Evolutionary conservation across 164 flowering plant genomes (phyloP), one percentile per base, ranked within the genome.

Genomic region (Tinospora cordifolia): DNA sequence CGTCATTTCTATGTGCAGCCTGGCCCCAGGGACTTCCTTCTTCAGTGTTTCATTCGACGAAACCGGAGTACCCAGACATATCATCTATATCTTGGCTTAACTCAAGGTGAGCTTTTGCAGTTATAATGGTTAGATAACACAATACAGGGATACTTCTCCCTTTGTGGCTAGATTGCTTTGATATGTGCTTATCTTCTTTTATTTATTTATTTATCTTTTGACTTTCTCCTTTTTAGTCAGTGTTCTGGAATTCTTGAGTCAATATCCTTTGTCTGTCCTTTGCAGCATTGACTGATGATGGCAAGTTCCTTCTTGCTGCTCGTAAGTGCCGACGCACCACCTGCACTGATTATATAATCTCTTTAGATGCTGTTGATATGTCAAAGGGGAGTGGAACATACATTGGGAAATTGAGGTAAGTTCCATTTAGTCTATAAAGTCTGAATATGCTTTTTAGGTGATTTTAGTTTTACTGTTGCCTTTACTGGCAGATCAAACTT

Each of bases 31-130:
- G 90, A 90, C 40, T 58, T 75, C 69, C 88, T 86, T 22, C 71
- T 90, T 47, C 90, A 87, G 74, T 93, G 98, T 80, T 93, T 82
- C 72, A 94, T 92, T 78, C 89, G 77, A 79, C 80, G 98, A 72
- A 84, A 86, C 66, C 77, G 89, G 30, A 70, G 81, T 25, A 77
- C 82, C 9, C 92, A 88, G 27, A 87, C 92, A 12, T 92, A 87
- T 73, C 82, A 79, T 66, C 88, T 94, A 62, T 94, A 79, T 73
- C 86, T 88, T 59, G 86, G 89, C 64, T 73, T 89, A 68, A 87
- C 89, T 27, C 89, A 80, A 77, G 89, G 94, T 87, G 77, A 78
- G 87, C 46, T 21, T 34, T 12, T 39, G 10, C 60, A 36, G 21
- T 6, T 54, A 24, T 19, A 54, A 54, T 22, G 6, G 8, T 8